phyloP scores from a whole-genome alignment of 2,329 filamentous ascomycete species.

The Scorias spongiosa region DNA sequence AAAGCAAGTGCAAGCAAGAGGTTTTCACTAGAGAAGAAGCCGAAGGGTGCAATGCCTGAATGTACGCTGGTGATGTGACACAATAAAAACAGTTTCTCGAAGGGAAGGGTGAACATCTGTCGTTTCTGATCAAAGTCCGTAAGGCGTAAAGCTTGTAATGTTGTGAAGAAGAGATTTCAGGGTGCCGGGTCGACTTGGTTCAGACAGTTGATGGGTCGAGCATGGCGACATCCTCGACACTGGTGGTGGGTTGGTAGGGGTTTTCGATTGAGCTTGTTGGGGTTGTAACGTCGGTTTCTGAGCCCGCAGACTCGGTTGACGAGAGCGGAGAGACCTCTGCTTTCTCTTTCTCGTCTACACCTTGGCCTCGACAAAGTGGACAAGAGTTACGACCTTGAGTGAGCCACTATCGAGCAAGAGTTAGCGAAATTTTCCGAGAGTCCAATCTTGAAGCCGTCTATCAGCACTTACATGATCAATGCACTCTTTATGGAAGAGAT shows the following conservation, averaged over 20 bases:
- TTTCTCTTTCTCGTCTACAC: conserved; percentile 36
- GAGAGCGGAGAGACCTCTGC: conserved; percentile 23
- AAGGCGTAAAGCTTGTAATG: no score
- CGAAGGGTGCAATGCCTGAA: background rate
- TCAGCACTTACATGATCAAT: conserved; percentile 46
- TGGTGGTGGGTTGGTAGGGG: background rate
- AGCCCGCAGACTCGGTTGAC: conserved; percentile 41
- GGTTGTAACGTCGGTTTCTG: conserved; percentile 46
- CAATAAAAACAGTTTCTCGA: no score
- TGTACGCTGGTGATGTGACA: no score
- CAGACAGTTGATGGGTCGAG: no score
- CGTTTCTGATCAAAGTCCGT: no score
- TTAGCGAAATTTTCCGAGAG: conserved; percentile 5
- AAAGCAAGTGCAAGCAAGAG: no score
- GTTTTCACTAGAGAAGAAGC: no score
- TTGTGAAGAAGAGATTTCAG: no score
- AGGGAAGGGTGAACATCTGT: no score
- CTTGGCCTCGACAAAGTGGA: conserved; percentile 44
- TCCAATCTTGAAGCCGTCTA: no score
- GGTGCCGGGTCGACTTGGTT: no score
- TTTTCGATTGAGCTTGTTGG: conserved; percentile 22
- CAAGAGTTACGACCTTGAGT: conserved; percentile 52
- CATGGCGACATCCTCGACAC: background rate
- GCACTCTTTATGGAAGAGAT: conserved; percentile 53
- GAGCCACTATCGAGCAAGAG: conserved; percentile 38